phyloP scores from a whole-genome alignment of 1,284 basidiomycete genomes.

The Cutaneotrichosporon cavernicola region DNA sequence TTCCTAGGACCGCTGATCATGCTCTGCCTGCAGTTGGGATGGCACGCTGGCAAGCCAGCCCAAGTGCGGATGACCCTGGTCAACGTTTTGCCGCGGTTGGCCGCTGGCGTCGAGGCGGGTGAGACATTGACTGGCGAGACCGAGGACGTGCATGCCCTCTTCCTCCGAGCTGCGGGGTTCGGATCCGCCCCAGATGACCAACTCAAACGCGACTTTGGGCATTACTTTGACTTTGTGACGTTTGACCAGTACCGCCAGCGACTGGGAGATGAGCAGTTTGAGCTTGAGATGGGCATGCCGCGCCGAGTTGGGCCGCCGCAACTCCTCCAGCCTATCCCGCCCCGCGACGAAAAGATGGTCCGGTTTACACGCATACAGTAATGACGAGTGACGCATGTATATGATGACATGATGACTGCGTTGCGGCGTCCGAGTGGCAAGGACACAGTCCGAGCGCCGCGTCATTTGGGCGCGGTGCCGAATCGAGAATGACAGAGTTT shows the following conservation, averaged over 20 bases:
- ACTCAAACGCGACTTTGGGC: background rate
- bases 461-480: background rate
- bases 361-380: background rate
- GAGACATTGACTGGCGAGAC: background rate
- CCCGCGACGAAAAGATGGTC: background rate
- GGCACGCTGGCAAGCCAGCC: background rate
- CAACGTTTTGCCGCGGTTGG: background rate
- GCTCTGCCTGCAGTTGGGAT: background rate
- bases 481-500: background rate
- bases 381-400: background rate
- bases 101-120: background rate
- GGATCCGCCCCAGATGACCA: background rate
- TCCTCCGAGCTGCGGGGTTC: background rate
- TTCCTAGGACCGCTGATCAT: background rate
- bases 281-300: background rate
- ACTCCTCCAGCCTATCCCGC: no score
- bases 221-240: background rate
- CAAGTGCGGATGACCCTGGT: background rate
- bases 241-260: background rate
- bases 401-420: background rate
- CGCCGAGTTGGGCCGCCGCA: background rate
- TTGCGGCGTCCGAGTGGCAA: background rate
- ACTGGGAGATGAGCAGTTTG: slow-evolving; percentile 1
- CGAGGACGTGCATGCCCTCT: slow-evolving; percentile 2
- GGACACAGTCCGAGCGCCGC: background rate